Percentiles rank a stretch among this genome's conserved stretches.
Conservation (phyloP, 129 eudicot species). For the Chrysanthemum makinoi region DNA sequence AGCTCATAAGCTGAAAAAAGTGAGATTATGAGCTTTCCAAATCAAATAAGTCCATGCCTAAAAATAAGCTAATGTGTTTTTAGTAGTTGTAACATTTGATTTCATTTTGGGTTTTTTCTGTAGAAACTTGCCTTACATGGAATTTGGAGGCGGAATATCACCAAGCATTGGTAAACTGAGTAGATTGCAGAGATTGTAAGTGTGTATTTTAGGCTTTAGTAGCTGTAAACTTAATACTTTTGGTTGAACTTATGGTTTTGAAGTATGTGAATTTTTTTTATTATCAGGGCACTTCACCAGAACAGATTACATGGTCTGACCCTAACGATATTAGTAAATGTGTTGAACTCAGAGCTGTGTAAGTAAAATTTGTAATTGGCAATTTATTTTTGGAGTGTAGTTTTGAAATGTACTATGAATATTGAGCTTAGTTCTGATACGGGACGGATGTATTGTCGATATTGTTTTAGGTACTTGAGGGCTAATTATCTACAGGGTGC, state of each 20-base stretch:
- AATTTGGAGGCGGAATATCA: conserved; percentile 82
- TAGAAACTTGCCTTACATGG: conserved; percentile 92
- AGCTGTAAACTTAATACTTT: neutral
- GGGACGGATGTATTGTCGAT: neutral
- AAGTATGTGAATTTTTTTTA: neutral
- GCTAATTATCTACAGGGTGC: conserved; percentile 87
- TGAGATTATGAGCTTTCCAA: too few species aligned
- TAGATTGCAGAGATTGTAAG: conserved; percentile 90
- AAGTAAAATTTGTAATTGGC: conserved; percentile 37
- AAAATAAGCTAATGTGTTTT: neutral
- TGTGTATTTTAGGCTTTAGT: too few species aligned
- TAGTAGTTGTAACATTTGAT: conserved; percentile 12
- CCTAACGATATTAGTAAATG: conserved; percentile 77
- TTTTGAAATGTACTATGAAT: conserved; percentile 15
- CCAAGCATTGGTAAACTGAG: conserved; percentile 82
- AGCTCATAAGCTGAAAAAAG: too few species aligned
- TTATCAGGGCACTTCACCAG: conserved; percentile 89
- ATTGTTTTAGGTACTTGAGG: conserved; percentile 65
- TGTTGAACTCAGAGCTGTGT: conserved; percentile 90
- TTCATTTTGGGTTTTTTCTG: conserved; percentile 22
- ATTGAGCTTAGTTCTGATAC: conserved; percentile 1
- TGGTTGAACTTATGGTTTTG: conserved; percentile 2
- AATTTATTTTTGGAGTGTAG: neutral
- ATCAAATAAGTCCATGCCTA: too few species aligned
- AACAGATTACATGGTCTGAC: conserved; percentile 80